phyloP scores from a whole-genome alignment of 2,329 filamentous ascomycete species.

The Scytalidium lignicola region DNA sequence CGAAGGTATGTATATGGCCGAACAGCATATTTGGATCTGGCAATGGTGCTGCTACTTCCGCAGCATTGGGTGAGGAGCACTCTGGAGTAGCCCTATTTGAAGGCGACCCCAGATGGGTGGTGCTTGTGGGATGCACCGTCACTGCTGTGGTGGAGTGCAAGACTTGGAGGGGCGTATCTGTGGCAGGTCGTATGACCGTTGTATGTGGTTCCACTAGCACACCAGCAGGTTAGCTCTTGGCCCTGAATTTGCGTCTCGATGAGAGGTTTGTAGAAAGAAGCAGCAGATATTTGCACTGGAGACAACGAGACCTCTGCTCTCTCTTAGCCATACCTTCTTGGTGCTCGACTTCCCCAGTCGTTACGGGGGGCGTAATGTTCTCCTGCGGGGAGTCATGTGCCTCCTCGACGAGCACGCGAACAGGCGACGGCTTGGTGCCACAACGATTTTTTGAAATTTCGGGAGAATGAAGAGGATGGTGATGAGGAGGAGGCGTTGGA shows the following conservation, averaged over 20 bases:
- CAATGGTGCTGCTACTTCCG: neutral
- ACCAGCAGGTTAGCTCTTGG: neutral
- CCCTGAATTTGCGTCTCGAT: neutral
- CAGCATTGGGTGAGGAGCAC: neutral
- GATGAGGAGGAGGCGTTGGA: neutral
- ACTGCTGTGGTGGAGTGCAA: slow-evolving; percentile 1
- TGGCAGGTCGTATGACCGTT: neutral
- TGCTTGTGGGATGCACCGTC: neutral
- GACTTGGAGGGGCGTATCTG: neutral
- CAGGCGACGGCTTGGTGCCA: neutral
- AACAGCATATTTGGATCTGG: slow-evolving; percentile 5
- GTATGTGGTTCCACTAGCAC: neutral
- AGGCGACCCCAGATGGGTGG: neutral
- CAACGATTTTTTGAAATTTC: neutral
- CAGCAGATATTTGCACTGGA: neutral
- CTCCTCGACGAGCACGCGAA: neutral
- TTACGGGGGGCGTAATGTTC: neutral
- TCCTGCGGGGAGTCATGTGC: neutral
- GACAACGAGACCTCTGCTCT: neutral
- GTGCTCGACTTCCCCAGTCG: neutral
- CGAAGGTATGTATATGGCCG: neutral
- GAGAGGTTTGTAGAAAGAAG: neutral
- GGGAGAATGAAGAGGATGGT: neutral
- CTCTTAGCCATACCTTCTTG: neutral
- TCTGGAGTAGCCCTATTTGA: neutral